These are phyloP conservation scores for Ettlia oleoabundans DNA, from an alignment of 139 green algal species.

Conservation along the genomic window DNA sequence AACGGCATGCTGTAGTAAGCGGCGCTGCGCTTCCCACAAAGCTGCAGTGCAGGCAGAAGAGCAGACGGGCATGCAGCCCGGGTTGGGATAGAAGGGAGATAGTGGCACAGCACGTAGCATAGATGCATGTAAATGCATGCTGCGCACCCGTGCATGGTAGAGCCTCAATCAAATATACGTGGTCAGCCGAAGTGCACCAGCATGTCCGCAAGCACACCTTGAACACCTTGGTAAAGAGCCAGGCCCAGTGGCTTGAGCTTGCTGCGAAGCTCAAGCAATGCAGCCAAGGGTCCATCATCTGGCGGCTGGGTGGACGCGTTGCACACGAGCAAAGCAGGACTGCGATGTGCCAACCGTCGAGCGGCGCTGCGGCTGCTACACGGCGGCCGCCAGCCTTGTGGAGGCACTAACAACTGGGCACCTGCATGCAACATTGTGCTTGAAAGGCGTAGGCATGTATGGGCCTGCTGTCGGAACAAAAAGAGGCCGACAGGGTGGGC, in stretches of 20 bases:
- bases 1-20: constrained; percentile 18
- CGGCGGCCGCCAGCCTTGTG: neutral
- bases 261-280: constrained; percentile 21
- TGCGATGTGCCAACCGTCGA: too few relatives aligned
- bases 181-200: too few relatives aligned
- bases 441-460: too few relatives aligned
- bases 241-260: constrained; percentile 14
- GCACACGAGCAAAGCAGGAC: neutral
- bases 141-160: too few relatives aligned
- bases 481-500: too few relatives aligned
- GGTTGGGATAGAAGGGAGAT: neutral
- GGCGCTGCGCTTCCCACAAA: constrained; percentile 17
- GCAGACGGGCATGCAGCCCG: neutral
- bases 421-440: too few relatives aligned
- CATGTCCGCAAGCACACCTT: neutral
- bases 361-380: neutral
- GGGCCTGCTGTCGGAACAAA: too few relatives aligned
- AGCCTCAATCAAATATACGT: too few relatives aligned
- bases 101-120: neutral
- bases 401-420: too few relatives aligned
- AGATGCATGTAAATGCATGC: too few relatives aligned
- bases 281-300: constrained; percentile 1
- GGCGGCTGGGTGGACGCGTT: neutral
- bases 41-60: constrained; percentile 2
- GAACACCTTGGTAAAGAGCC: neutral